These are phyloP conservation scores for Erodium trifolium DNA, from an alignment of 441 rosid genomes.

Conservation along the genomic window DNA sequence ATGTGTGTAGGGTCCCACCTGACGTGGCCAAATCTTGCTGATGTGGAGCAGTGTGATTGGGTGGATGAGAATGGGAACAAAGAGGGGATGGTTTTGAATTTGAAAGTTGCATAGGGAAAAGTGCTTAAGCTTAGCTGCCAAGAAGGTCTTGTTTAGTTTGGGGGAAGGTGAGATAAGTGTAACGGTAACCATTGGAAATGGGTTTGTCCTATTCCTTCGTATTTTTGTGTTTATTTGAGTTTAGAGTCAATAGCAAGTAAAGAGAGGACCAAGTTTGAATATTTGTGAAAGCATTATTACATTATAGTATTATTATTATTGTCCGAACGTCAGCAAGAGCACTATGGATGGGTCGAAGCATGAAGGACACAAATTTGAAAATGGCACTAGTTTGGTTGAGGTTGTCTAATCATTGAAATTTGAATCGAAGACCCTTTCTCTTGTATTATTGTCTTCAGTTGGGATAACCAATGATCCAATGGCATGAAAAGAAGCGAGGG, in stretches of 20 bases:
- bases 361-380: not conserved
- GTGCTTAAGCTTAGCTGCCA: not conserved
- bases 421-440: not conserved
- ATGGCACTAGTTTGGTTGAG: not conserved
- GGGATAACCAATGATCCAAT: not conserved
- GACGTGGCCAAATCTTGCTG: not conserved
- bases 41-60: not conserved
- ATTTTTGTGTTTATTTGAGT: not conserved
- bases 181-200: constrained; percentile 5
- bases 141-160: no score
- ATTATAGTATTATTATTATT: not conserved
- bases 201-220: not conserved
- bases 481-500: not conserved
- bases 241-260: not conserved
- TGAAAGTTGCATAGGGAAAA: not conserved
- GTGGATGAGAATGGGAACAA: not conserved
- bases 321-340: not conserved
- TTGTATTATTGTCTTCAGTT: not conserved
- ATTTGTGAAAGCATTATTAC: not conserved
- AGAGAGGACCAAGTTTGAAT: not conserved
- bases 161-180: no score
- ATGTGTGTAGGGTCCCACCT: not conserved
- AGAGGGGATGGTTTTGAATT: not conserved
- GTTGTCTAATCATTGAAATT: not conserved
- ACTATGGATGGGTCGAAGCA: no score